Conservation (phyloP, 1,284 basidiomycete genomes). For the Puccinia hordei region DNA sequence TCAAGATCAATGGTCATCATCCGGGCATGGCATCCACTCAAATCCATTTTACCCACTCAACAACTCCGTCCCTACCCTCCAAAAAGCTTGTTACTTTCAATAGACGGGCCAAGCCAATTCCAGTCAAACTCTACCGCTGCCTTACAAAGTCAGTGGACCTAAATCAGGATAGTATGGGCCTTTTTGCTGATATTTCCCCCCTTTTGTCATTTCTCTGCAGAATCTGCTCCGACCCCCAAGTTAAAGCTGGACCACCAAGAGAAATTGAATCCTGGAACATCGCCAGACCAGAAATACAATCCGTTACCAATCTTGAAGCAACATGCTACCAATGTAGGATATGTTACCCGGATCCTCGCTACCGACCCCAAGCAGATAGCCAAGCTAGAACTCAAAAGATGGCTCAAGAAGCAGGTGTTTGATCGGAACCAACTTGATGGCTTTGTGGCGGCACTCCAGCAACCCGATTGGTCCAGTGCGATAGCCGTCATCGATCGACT, state of each 20-base stretch:
- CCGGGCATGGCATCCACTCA: conserved; percentile 17
- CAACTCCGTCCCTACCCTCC: background rate
- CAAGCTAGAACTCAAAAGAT: conserved; percentile 42
- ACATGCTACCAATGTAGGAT: conserved; percentile 40
- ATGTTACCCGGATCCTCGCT: conserved; percentile 41
- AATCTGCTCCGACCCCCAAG: background rate
- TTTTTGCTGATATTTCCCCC: background rate
- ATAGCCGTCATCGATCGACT: conserved; percentile 18
- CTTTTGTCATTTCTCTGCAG: background rate
- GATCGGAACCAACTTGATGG: conserved; percentile 13
- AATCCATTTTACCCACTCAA: background rate
- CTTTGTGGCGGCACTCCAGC: conserved; percentile 28
- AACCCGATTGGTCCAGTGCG: conserved; percentile 29
- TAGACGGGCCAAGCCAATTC: conserved; percentile 6
- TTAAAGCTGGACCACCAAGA: background rate
- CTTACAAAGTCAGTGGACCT: background rate
- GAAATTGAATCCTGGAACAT: background rate
- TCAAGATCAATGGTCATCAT: conserved; percentile 15
- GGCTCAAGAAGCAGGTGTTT: conserved; percentile 39
- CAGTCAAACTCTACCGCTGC: background rate
- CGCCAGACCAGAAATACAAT: conserved; percentile 21
- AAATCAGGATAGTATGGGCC: background rate
- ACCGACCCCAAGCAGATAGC: conserved; percentile 37
- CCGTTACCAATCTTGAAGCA: conserved; percentile 36
- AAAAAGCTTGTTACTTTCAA: conserved; percentile 1